A percentile compares a stretch with the other conserved stretches of the same genome.
Conservation (phyloP, 2,329 filamentous ascomycete genomes). For the Venturia pyrina region DNA sequence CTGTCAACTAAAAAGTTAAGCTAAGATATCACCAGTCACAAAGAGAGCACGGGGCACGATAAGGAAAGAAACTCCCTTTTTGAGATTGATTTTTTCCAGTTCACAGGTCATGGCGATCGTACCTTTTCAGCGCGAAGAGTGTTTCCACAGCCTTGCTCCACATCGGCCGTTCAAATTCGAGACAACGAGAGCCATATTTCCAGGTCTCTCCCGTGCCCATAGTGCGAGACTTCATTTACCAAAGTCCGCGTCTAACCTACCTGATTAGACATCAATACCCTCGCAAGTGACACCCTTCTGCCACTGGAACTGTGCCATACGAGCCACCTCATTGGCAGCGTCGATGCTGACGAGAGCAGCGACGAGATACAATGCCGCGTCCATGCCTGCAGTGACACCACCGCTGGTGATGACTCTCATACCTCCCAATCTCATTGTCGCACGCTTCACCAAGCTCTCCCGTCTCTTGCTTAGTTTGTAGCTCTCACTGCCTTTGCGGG, state of each 20-base stretch:
- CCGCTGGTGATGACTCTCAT: constrained; percentile 70
- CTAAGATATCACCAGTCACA: too few species aligned
- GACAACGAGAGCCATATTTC: constrained; percentile 2
- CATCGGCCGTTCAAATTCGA: background rate
- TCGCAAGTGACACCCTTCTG: constrained; percentile 77
- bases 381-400: constrained; percentile 68
- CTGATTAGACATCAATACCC: constrained; percentile 64
- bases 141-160: background rate
- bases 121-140: constrained; percentile 1
- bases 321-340: constrained; percentile 63
- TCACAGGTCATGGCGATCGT: background rate
- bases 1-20: too few species aligned
- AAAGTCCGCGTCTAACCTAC: constrained; percentile 5
- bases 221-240: background rate
- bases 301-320: constrained; percentile 73
- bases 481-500: constrained; percentile 72
- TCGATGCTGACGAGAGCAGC: constrained; percentile 72
- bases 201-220: background rate
- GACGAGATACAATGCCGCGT: constrained; percentile 77
- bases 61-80: background rate
- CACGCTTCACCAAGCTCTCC: constrained; percentile 71
- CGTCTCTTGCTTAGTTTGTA: constrained; percentile 64
- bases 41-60: too few species aligned
- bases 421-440: constrained; percentile 60
- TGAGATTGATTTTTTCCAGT: constrained; percentile 3